Evolutionary conservation across 257 asterid genomes (phyloP).

Genomic region (Solanum verrucosum): DNA sequence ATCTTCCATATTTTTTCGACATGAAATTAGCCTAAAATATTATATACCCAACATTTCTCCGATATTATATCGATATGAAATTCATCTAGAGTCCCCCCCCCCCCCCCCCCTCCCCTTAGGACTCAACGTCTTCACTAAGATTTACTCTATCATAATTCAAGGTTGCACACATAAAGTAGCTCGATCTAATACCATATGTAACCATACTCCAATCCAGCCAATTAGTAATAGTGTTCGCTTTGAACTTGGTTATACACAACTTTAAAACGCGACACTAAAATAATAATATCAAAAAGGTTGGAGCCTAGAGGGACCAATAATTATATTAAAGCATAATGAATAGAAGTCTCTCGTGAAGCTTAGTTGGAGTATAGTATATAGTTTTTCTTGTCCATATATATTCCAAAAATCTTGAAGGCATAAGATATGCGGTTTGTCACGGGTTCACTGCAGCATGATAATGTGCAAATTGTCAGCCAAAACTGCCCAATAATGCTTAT

Average conservation of each 20-base stretch:
- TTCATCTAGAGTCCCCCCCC: too few species aligned
- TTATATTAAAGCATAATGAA: neutral
- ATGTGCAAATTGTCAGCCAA: neutral
- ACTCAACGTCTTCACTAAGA: too few species aligned
- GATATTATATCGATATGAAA: too few species aligned
- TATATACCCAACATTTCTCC: too few species aligned
- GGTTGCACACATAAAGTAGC: too few species aligned
- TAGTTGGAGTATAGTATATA: neutral
- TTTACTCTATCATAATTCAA: too few species aligned
- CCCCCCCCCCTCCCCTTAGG: too few species aligned
- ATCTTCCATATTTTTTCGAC: neutral
- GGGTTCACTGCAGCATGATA: conserved; percentile 2
- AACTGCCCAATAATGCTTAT: neutral
- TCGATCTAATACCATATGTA: too few species aligned
- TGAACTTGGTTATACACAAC: too few species aligned
- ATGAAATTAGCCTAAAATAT: neutral
- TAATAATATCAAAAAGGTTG: neutral
- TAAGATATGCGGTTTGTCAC: conserved; percentile 16
- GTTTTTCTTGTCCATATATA: neutral
- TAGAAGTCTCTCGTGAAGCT: conserved; percentile 6
- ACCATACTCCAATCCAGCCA: too few species aligned
- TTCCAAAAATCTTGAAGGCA: neutral
- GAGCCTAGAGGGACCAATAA: neutral
- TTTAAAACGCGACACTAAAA: too few species aligned
- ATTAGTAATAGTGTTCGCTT: too few species aligned